Evolutionary conservation across 106 monocot species (phyloP), one percentile per base, ranked within the genome.

Genomic region (Dendrobium huoshanense): DNA sequence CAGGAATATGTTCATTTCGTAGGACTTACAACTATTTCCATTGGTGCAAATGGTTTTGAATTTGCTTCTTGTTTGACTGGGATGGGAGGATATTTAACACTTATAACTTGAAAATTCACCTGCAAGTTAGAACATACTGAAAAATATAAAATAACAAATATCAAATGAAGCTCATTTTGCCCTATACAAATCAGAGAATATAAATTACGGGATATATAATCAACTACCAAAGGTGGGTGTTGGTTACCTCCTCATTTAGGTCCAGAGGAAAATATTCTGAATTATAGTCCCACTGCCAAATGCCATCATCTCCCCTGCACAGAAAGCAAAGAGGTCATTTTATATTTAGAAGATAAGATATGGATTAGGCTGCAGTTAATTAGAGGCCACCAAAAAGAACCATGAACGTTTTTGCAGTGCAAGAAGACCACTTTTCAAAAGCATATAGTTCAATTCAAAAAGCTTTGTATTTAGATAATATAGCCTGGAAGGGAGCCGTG

Each of bases 31-130:
- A 72, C 82, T 67, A 98, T 88, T 86, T 88, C 88, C 98, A 98
- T 98, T 7, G 98, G 94, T 83, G 92, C 83, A 87, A 94, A 95
- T 65, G 92, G 91, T 51, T 84, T 88, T 75, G 85, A 89, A 83
- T 88, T 75, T 59, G 85, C 89, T 42, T 90, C 87, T 79, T 98
- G 98, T 43, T 87, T 83, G 20, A 86, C 77, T 25, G 95, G 94
- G 59, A 95, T 82, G 19, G 94, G 87, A 75, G 92, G 98, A 80
- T 91, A 98, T 61, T 85, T 95, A 65, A 95, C 78, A 80, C 31
- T 87, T 51, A 77, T 83, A n/a, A 98, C 92, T 48, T 76, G 77
- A 77, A 98, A 98, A 79, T 80, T 80, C 44, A 98, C 81, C 98
- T 98, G 84, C 70, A 81, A 75, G 58, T 24, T 20, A 74, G 16